These are phyloP conservation scores for Trametes pubescens DNA, from an alignment of 1,284 basidiomycete species.

Conservation along the genomic window DNA sequence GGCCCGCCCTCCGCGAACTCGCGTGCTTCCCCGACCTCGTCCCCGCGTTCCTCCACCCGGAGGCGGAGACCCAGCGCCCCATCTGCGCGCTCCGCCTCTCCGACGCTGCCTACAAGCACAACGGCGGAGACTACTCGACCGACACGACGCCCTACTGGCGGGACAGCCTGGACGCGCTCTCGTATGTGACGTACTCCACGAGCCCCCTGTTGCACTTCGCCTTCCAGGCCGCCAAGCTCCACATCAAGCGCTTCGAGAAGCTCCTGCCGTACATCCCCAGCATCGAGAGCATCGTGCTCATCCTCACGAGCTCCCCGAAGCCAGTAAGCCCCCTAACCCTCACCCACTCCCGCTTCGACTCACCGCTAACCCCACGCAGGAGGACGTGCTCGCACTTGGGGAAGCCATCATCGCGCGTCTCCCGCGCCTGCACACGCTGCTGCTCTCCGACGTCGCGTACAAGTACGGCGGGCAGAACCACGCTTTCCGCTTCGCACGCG, in stretches of 20 bases:
- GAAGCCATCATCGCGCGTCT: neutral
- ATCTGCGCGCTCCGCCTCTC: conserved; percentile 10
- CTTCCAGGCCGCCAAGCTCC: conserved; percentile 3
- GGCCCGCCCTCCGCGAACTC: conserved; percentile 14
- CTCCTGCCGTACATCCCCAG: neutral
- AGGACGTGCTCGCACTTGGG: conserved; percentile 3
- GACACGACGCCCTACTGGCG: conserved; percentile 3
- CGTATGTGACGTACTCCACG: conserved; percentile 1
- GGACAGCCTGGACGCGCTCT: neutral
- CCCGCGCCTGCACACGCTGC: conserved; percentile 16
- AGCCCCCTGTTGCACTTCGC: conserved; percentile 7
- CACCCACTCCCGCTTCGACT: neutral
- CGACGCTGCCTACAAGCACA: conserved; percentile 1
- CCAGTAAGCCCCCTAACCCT: conserved; percentile 1
- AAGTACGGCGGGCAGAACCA: neutral
- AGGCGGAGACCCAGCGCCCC: neutral
- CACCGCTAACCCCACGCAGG: neutral
- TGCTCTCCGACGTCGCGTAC: conserved; percentile 10
- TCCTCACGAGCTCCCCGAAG: neutral
- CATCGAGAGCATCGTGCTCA: conserved; percentile 6
- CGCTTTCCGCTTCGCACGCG: conserved; percentile 18
- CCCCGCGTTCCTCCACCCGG: conserved; percentile 1
- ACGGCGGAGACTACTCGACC: neutral
- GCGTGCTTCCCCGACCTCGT: neutral
- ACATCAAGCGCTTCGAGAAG: neutral